phyloP scores from a whole-genome alignment of 2,329 filamentous ascomycete genomes.

The Epichloe bromicola region DNA sequence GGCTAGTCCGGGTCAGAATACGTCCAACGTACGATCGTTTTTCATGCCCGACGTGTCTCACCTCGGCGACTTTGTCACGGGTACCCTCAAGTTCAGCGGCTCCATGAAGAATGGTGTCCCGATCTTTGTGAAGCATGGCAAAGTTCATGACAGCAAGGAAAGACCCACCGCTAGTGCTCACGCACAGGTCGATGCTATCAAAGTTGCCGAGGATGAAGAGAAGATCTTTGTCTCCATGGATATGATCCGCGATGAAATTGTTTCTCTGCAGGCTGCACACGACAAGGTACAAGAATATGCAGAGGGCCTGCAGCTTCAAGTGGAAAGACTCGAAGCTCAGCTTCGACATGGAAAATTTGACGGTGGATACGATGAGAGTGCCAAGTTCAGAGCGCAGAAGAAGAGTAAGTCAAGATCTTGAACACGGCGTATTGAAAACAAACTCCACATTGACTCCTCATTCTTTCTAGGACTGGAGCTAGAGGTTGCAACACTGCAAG shows the following conservation, averaged over 20 bases:
- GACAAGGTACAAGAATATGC: constrained; percentile 42
- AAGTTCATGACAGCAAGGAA: constrained; percentile 30
- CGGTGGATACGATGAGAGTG: constrained; percentile 29
- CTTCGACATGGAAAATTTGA: constrained; percentile 32
- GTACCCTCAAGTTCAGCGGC: constrained; percentile 37
- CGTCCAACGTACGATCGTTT: constrained; percentile 37
- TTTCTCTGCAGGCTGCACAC: constrained; percentile 42
- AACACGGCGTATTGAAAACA: too few relatives aligned
- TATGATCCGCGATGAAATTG: constrained; percentile 46
- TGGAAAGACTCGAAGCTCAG: constrained; percentile 36
- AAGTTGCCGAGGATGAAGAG: constrained; percentile 40
- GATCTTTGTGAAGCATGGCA: constrained; percentile 41
- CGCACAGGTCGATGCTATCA: constrained; percentile 35
- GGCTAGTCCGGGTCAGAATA: constrained; percentile 21
- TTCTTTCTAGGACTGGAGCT: constrained; percentile 38
- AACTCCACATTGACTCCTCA: not conserved
- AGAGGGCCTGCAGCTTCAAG: constrained; percentile 37
- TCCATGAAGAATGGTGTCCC: constrained; percentile 40
- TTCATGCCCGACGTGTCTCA: constrained; percentile 41
- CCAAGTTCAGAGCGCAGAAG: constrained; percentile 38
- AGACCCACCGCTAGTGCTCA: constrained; percentile 24
- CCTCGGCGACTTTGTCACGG: constrained; percentile 44
- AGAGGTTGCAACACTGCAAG: constrained; percentile 45
- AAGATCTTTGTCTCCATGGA: constrained; percentile 48
- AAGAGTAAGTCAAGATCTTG: constrained; percentile 31